phyloP scores from a whole-genome alignment of 257 asterid species.

The Ilex asprella region DNA sequence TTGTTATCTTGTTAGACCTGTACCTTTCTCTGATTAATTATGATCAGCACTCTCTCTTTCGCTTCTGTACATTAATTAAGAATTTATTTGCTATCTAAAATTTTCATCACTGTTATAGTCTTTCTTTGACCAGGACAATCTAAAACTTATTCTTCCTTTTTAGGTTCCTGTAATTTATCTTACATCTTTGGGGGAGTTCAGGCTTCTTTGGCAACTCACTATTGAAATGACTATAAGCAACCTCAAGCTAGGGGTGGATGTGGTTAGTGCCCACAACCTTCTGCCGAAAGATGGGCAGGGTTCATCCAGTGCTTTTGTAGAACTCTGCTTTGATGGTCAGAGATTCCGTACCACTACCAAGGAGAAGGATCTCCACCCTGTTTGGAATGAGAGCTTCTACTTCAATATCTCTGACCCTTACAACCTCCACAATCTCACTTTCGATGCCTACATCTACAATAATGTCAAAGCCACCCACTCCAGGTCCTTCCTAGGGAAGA shows the following conservation, averaged over 20 bases:
- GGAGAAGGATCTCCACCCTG: slow-evolving; percentile 78
- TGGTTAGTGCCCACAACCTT: slow-evolving; percentile 74
- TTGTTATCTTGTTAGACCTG: too few species aligned
- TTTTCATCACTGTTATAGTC: too few species aligned
- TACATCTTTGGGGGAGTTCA: slow-evolving; percentile 5
- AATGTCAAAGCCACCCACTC: slow-evolving; percentile 36
- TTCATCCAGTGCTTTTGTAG: slow-evolving; percentile 75
- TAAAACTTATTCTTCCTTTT: neutral
- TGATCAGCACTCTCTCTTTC: too few species aligned
- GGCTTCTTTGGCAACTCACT: slow-evolving; percentile 12
- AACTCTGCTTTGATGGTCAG: slow-evolving; percentile 71
- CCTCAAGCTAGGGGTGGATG: slow-evolving; percentile 78
- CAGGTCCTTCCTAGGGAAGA: slow-evolving; percentile 71
- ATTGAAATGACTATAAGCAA: slow-evolving; percentile 41
- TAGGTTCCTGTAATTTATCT: slow-evolving; percentile 22
- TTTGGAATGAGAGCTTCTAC: slow-evolving; percentile 83
- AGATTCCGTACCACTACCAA: slow-evolving; percentile 65
- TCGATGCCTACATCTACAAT: slow-evolving; percentile 65
- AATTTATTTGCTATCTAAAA: too few species aligned
- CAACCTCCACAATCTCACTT: slow-evolving; percentile 43
- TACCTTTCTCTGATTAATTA: too few species aligned
- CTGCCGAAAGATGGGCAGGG: slow-evolving; percentile 91
- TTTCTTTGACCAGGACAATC: too few species aligned
- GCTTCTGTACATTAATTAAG: too few species aligned
- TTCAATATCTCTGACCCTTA: slow-evolving; percentile 73